Conservation (phyloP, 2,329 filamentous ascomycete species). For the Nemania diffusa region DNA sequence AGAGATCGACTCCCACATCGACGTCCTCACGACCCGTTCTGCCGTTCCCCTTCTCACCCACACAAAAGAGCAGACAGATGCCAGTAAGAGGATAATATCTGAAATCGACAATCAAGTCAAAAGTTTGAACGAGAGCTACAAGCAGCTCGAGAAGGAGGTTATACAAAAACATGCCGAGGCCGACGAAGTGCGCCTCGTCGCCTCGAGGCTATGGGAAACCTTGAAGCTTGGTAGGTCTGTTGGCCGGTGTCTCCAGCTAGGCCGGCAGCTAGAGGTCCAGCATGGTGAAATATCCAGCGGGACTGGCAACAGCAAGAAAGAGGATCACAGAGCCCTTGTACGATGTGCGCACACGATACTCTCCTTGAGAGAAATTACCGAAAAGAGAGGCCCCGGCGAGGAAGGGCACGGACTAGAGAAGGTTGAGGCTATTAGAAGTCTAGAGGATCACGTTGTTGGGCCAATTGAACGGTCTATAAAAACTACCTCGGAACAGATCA, state of each 20-base stretch:
- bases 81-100: conserved; percentile 76
- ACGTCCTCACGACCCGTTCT: conserved; percentile 84
- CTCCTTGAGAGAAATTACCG: conserved; percentile 77
- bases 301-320: conserved; percentile 59
- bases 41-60: conserved; percentile 83
- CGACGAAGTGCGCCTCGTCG: conserved; percentile 81
- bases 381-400: conserved; percentile 72
- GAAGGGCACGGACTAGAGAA: conserved; percentile 81
- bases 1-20: conserved; percentile 96
- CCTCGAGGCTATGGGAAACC: conserved; percentile 82
- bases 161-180: conserved; percentile 86
- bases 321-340: conserved; percentile 83
- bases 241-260: conserved; percentile 80
- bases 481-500: conserved; percentile 77
- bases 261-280: conserved; percentile 87
- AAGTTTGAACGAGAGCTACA: conserved; percentile 84
- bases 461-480: conserved; percentile 81
- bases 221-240: conserved; percentile 81
- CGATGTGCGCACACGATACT: conserved; percentile 83
- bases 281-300: conserved; percentile 72
- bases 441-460: conserved; percentile 75
- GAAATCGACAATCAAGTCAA: conserved; percentile 84
- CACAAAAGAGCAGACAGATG: conserved; percentile 77
- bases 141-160: conserved; percentile 86
- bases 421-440: conserved; percentile 75